Evolutionary conservation across 2,329 filamentous ascomycete genomes (phyloP), one percentile per base, ranked within the genome.

Genomic region (Allantophomopsis cytisporea): DNA sequence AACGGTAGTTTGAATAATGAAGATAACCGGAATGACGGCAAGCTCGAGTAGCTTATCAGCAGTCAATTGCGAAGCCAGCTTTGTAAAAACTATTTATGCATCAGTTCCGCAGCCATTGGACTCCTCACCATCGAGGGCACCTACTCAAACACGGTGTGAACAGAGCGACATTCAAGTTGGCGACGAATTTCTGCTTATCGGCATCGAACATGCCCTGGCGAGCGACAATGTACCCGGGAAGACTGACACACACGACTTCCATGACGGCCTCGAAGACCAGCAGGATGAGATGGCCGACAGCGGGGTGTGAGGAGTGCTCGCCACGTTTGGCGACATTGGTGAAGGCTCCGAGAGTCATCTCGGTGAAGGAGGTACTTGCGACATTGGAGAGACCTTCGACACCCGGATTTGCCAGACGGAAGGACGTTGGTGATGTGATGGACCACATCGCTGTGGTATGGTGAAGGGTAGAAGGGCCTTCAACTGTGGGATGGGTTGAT

Each of bases 111-210:
- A 8, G 11, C 7, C 23, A 28, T 28, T 10, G 3, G 3, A 12
- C 10, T 8, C 5, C 10, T 28, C 23, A 8, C 8, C 23, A 28
- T 28, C 8, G 11, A 28, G 23, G 7, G 17, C 4, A 18, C 80
- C 45, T 76, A 93, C 85, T 93, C 47, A 98, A 76, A 59, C 91
- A 96, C 47, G 91, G 91, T 21, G 91, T 98, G 61, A 98, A 98
- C 33, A 98, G 71, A 65, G 83, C 84, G 43, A 95, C 87, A 59
- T 98, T 98, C 50, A 98, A 69, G 56, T 98, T 95, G 39, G 91
- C 89, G 38, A 95, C 70, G 55, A 98, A 93, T 61, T 95, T 96
- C 60, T 98, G 91, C 58, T 88, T 84, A 38, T 94, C 87, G 46
- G 85, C 86, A 61, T 94, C 86, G 61, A 98, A 96, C 64, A 94